A percentile compares a stretch with the other conserved stretches of the same genome.
Conservation (phyloP, 2,329 filamentous ascomycete species). For the Cercospora sojina region DNA sequence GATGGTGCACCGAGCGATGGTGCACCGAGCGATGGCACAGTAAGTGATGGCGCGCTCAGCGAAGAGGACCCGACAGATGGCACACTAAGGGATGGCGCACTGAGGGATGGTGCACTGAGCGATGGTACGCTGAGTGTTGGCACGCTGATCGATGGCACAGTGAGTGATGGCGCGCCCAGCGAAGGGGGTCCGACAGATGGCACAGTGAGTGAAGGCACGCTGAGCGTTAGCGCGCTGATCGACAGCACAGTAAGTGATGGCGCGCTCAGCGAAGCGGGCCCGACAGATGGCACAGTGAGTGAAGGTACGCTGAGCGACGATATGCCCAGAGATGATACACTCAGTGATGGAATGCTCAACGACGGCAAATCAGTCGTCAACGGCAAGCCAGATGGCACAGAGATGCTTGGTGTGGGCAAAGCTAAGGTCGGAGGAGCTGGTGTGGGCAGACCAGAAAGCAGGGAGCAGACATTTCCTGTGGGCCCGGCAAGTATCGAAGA, state of each 20-base stretch:
- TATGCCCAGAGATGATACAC: not conserved
- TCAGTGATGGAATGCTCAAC: no score
- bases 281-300: not conserved
- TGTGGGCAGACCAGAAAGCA: not conserved
- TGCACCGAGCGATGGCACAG: not conserved
- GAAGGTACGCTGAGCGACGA: not conserved
- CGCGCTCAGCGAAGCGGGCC: not conserved
- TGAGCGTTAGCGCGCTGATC: not conserved
- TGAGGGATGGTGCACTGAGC: not conserved
- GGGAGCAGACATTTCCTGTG: not conserved
- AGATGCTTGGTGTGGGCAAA: not conserved
- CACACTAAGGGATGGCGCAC: not conserved
- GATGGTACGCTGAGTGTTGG: not conserved
- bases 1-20: not conserved
- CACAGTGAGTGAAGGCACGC: not conserved
- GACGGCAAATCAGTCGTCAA: not conserved
- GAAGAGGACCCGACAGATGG: not conserved
- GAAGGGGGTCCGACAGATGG: not conserved
- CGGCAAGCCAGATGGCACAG: not conserved
- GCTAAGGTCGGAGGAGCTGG: not conserved
- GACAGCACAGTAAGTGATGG: not conserved
- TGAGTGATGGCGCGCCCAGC: not conserved
- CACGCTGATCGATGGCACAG: not conserved
- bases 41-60: not conserved
- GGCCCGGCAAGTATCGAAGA: constrained; percentile 9